A percentile compares a stretch with the other conserved stretches of the same genome.
These are phyloP conservation scores for Alloteropsis semialata DNA, from an alignment of 176 grass and related monocot genomes.

Conservation along the genomic window DNA sequence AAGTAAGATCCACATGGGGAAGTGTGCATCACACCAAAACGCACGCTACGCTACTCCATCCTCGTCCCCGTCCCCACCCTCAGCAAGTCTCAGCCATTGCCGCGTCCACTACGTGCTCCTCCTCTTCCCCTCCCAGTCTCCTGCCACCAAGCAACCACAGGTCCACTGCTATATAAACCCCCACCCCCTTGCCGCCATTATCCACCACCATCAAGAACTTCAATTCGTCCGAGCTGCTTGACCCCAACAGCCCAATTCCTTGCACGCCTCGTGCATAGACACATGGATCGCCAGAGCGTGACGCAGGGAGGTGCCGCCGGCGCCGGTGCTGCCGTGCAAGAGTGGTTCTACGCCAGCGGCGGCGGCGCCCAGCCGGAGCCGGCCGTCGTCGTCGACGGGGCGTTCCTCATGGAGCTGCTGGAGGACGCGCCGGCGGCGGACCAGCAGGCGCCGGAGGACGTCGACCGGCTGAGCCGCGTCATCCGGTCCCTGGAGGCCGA, in stretches of 20 bases:
- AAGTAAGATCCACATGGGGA: constrained; percentile 29
- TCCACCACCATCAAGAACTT: neutral
- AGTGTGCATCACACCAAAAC: constrained; percentile 29
- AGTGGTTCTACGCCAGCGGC: constrained; percentile 9
- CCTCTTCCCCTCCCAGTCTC: neutral
- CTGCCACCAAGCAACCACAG: neutral
- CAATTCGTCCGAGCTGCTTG: neutral
- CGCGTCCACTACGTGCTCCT: constrained; percentile 3
- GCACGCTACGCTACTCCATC: neutral
- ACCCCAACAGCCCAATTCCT: neutral
- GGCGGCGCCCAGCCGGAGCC: constrained; percentile 25
- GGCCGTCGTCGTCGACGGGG: constrained; percentile 9
- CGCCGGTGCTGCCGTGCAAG: neutral
- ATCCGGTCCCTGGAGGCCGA: constrained; percentile 67
- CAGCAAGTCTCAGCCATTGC: neutral
- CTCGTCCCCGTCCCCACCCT: neutral
- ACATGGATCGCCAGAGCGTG: constrained; percentile 27
- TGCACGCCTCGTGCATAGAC: neutral
- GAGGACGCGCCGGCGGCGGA: constrained; percentile 43
- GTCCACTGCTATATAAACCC: constrained; percentile 33
- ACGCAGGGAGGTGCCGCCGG: neutral
- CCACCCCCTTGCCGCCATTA: constrained; percentile 27
- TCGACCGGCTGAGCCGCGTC: constrained; percentile 44
- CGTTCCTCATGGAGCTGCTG: constrained; percentile 60
- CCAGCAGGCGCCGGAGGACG: constrained; percentile 13